Evolutionary conservation across 1,284 basidiomycete species (phyloP).

Genomic region (Ceratobasidium sp.): DNA sequence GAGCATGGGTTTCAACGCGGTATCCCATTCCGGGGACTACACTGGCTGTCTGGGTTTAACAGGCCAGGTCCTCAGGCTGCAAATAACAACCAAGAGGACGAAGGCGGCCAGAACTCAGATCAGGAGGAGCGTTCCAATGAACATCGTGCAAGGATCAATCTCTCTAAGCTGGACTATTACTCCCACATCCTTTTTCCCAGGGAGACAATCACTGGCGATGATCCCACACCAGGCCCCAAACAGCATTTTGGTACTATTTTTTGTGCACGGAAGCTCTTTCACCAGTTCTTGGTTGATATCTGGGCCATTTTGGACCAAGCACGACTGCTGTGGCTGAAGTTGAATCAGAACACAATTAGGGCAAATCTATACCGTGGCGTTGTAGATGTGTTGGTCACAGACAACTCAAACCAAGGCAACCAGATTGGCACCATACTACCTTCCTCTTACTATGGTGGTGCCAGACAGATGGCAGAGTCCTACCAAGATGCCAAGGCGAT

Average conservation of each 20-base stretch:
- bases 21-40: conserved; percentile 44
- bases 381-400: conserved; percentile 48
- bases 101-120: neutral
- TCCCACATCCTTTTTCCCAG: conserved; percentile 54
- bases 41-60: neutral
- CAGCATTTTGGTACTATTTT: too few relatives aligned
- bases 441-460: conserved; percentile 57
- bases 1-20: conserved; percentile 57
- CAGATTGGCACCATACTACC: conserved; percentile 54
- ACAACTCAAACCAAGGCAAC: conserved; percentile 50
- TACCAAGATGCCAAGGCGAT: conserved; percentile 62
- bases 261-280: conserved; percentile 56
- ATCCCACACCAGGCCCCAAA: too few relatives aligned
- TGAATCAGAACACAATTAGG: conserved; percentile 57
- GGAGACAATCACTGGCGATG: too few relatives aligned
- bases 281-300: conserved; percentile 56
- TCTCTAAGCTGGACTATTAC: conserved; percentile 42
- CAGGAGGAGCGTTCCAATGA: too few relatives aligned
- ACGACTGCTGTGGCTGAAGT: conserved; percentile 48
- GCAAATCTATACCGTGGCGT: conserved; percentile 56
- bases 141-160: neutral
- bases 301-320: conserved; percentile 52
- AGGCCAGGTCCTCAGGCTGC: neutral
- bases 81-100: conserved; percentile 7
- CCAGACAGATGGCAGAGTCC: conserved; percentile 57